A percentile compares a stretch with the other conserved stretches of the same genome.
phyloP scores from a whole-genome alignment of 495 filamentous ascomycete genomes.

The Clavariopsis aquatica region DNA sequence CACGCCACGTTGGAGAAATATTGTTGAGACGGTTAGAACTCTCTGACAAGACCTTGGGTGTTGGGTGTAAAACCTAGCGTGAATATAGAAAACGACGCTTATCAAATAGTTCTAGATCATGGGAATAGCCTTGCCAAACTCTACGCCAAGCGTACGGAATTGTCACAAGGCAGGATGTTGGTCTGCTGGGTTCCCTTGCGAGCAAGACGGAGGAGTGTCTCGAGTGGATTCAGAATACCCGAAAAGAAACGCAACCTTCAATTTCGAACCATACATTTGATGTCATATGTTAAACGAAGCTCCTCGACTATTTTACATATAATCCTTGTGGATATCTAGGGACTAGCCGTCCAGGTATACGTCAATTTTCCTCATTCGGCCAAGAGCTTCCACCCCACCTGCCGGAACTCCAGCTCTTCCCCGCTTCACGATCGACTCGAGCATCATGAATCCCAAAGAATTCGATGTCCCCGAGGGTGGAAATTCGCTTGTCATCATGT shows the following conservation, averaged over 20 bases:
- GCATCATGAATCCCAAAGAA: slow-evolving; percentile 14
- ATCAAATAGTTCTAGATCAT: neutral
- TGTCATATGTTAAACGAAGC: neutral
- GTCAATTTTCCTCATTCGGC: slow-evolving; percentile 3
- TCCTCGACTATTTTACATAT: neutral
- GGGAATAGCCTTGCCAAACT: no score
- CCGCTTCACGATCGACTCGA: slow-evolving; percentile 30
- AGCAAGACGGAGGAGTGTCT: no score
- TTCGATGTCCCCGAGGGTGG: slow-evolving; percentile 10
- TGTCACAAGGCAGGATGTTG: no score
- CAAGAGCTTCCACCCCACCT: slow-evolving; percentile 11
- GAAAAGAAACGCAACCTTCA: no score
- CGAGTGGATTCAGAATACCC: no score
- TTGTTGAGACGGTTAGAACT: neutral
- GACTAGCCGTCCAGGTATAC: no score
- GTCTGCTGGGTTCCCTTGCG: no score
- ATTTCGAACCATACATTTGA: no score
- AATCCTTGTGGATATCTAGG: no score
- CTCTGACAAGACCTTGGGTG: neutral
- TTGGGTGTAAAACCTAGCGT: neutral
- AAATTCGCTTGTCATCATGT: neutral
- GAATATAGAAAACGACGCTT: neutral
- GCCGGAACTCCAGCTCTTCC: slow-evolving; percentile 18
- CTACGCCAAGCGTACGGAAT: no score
- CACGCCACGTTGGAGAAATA: neutral